Evolutionary conservation across 2,329 filamentous ascomycete species (phyloP), one percentile per base, ranked within the genome.

Genomic region (Keithomyces neogunnii): DNA sequence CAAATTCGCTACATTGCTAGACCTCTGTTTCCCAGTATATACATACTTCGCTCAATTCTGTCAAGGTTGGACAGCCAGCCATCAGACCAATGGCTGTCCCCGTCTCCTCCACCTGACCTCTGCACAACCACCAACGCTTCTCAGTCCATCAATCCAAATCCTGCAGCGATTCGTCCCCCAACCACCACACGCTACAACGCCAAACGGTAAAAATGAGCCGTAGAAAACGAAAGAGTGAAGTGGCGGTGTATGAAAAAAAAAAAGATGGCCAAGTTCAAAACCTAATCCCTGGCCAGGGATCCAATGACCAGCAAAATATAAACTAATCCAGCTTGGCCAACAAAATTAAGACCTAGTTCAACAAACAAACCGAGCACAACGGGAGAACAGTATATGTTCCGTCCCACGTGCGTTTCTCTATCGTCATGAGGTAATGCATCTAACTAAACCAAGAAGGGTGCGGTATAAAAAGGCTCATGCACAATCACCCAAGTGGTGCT

Each of bases 171-270:
- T 29, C 28, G 28, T 28, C 26, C 26, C 39, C 38, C n/a, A 6
- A 11, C 45, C 50, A 51, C 19, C 19, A 19, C 19, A 48, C 50
- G 50, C 50, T 51, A 33, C 26, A 51, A 51, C 50, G 45, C 50
- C 45, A 47, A 48, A 45, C 38, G n/a, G 19, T 26, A 36, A 13
- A 29, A 48, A 4, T 4, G 47, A 26, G 8, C 13, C 26, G 26
- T 28, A 29, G 28, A 38, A 36, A 33, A 29, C 26, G 5, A 44
- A 44, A 11, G 40, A 44, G 40, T 30, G 40, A 44, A 30, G 3
- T 2, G 40, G 10, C 13, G 40, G 13, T 7, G n/a, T 6, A 9
- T 26, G 5, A 40, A 26, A 9, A 40, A 40, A 26, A 40, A 6
- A 40, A 26, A 38, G 36, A 13, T 19, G 36, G 9, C 36, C 36